Conservation (phyloP, 306 rosid genomes). For the Morella rubra region DNA sequence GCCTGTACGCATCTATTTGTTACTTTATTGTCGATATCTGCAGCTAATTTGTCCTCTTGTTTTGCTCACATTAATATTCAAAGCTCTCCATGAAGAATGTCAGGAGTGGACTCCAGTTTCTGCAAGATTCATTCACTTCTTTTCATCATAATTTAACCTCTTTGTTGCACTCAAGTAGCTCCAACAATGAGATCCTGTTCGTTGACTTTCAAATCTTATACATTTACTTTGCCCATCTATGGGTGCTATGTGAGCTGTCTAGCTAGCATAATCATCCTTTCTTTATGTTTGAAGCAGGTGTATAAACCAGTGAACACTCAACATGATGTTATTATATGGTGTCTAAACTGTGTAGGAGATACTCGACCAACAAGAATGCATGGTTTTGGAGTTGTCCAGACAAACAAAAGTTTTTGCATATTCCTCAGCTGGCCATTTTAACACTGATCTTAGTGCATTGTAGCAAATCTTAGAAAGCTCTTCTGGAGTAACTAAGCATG, state of each 20-base stretch:
- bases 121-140: background rate
- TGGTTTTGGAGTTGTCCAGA: background rate
- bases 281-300: background rate
- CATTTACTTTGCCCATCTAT: background rate
- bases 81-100: background rate
- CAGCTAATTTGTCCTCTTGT: background rate
- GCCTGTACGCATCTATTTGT: background rate
- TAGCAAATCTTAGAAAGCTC: too few relatives aligned
- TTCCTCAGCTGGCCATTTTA: background rate
- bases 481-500: too few relatives aligned
- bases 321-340: background rate
- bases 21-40: too few relatives aligned
- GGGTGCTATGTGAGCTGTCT: background rate
- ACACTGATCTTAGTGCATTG: background rate
- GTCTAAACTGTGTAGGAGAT: background rate
- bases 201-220: background rate
- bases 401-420: background rate
- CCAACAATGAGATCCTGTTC: background rate
- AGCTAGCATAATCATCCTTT: background rate
- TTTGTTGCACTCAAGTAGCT: background rate
- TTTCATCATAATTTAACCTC: background rate
- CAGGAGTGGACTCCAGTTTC: background rate
- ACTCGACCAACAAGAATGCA: background rate
- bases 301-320: background rate
- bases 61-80: background rate